Evolutionary conservation across 1,284 basidiomycete species (phyloP).

Genomic region (Golubevia sp.): DNA sequence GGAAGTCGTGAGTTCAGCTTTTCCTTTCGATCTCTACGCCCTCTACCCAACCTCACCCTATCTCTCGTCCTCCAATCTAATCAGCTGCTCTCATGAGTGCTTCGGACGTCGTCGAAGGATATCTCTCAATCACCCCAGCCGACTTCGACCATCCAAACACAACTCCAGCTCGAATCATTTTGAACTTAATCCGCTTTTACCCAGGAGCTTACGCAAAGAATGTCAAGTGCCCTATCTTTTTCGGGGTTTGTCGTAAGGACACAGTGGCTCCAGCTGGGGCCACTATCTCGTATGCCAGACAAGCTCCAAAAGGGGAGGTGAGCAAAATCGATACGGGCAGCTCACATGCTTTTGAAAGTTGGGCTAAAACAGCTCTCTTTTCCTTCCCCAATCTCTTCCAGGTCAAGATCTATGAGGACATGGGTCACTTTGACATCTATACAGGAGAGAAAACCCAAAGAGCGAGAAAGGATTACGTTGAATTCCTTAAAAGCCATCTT

Average conservation of each 20-base stretch:
- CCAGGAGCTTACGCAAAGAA: conserved; percentile 33
- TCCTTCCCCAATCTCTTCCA: too few species aligned
- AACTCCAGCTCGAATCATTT: conserved; percentile 22
- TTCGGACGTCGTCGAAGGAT: conserved; percentile 17
- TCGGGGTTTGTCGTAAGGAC: conserved; percentile 46
- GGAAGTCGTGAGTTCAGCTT: conserved; percentile 27
- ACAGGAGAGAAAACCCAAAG: conserved; percentile 26
- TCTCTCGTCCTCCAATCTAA: too few species aligned
- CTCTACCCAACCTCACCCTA: background rate
- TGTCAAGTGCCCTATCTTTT: conserved; percentile 38
- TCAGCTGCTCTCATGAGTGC: conserved; percentile 40
- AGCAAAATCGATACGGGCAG: too few species aligned
- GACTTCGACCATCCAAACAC: conserved; percentile 1
- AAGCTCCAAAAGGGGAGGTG: conserved; percentile 23
- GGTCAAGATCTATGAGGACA: conserved; percentile 26
- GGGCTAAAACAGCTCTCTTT: too few species aligned
- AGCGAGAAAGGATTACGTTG: conserved; percentile 25
- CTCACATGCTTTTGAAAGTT: too few species aligned
- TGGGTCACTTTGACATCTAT: conserved; percentile 51
- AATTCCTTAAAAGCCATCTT: conserved; percentile 18
- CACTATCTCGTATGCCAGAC: conserved; percentile 28
- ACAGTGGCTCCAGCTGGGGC: conserved; percentile 31
- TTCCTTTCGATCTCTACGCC: background rate
- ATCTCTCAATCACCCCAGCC: conserved; percentile 14
- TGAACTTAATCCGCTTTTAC: conserved; percentile 26